Conservation (phyloP, 495 filamentous ascomycete species). For the Xylaria longipes region DNA sequence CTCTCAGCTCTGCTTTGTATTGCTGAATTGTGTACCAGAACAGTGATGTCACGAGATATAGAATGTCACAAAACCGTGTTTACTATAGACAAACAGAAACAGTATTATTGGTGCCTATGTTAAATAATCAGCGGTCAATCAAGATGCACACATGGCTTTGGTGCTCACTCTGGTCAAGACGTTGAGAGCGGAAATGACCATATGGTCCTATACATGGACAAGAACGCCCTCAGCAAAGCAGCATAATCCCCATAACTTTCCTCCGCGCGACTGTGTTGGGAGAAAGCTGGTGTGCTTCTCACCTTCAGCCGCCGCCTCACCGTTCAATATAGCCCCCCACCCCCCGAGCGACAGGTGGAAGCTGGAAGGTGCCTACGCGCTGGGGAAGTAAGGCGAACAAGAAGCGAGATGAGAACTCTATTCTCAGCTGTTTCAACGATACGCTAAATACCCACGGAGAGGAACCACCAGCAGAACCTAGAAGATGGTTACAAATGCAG, state of each 20-base stretch:
- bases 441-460: neutral
- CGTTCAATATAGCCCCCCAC: neutral
- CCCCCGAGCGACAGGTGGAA: neutral
- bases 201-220: neutral
- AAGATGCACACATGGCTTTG: neutral
- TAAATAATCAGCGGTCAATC: neutral
- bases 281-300: constrained; percentile 21
- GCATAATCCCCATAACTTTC: constrained; percentile 18
- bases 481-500: neutral
- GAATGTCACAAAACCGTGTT: neutral
- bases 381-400: constrained; percentile 22
- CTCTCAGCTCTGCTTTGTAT: constrained; percentile 7
- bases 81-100: neutral
- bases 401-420: constrained; percentile 23
- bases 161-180: neutral
- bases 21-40: neutral
- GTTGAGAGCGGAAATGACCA: neutral
- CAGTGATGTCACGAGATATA: neutral
- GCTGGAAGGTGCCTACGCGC: neutral
- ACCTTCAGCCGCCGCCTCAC: constrained; percentile 16
- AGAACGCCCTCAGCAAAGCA: neutral
- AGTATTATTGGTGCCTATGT: neutral
- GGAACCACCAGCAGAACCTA: neutral
- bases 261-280: neutral
- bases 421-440: constrained; percentile 3